phyloP scores from a whole-genome alignment of 192 early-diverging fungal genomes.

The Podila epicladia region DNA sequence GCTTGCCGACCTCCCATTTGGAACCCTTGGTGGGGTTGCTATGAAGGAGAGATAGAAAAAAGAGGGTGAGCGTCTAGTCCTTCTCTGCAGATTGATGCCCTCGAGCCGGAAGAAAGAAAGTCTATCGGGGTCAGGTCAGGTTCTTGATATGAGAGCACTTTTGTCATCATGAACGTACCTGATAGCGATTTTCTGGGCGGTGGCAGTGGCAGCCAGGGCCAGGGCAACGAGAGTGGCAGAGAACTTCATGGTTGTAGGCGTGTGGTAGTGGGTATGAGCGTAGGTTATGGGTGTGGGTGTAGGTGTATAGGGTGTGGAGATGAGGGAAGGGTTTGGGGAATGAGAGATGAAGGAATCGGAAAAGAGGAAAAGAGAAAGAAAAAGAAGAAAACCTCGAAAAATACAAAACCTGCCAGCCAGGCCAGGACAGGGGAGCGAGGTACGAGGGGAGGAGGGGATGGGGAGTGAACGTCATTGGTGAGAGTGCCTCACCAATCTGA shows the following conservation, averaged over 20 bases:
- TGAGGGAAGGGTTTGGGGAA: neutral
- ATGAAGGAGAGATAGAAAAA: neutral
- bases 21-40: slow-evolving; percentile 31
- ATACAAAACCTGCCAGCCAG: neutral
- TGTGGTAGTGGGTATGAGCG: neutral
- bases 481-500: no score
- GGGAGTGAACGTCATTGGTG: no score
- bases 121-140: neutral
- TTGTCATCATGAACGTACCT: slow-evolving; percentile 17
- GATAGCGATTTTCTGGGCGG: slow-evolving; percentile 25
- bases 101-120: neutral
- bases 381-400: slow-evolving; percentile 1
- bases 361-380: neutral
- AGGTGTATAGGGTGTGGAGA: neutral
- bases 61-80: neutral
- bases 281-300: neutral
- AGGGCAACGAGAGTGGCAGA: slow-evolving; percentile 7
- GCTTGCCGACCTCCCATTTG: slow-evolving; percentile 9
- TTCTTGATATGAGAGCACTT: neutral
- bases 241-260: slow-evolving; percentile 32
- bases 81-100: no score
- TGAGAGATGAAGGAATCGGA: slow-evolving; percentile 6
- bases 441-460: no score
- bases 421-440: no score
- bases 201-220: slow-evolving; percentile 14